Conservation (phyloP, 1,139 yeast species). For the Kodamaea sp. region DNA sequence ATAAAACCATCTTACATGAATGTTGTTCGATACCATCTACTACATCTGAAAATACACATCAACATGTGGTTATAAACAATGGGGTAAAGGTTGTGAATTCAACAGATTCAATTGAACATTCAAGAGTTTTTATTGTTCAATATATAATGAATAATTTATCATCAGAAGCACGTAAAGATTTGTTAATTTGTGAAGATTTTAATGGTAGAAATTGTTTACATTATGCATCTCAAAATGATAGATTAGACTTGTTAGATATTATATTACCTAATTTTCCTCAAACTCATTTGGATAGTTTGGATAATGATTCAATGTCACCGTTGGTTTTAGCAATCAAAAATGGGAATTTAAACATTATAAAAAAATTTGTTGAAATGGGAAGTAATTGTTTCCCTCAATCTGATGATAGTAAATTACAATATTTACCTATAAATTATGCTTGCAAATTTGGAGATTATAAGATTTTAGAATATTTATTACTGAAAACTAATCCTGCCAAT, state of each 20-base stretch:
- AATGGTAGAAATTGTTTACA: conserved; percentile 85
- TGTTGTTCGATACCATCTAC: conserved; percentile 42
- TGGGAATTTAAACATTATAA: conserved; percentile 55
- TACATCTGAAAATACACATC: conserved; percentile 30
- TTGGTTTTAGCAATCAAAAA: conserved; percentile 73
- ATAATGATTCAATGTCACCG: conserved; percentile 77
- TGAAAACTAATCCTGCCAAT: conserved; percentile 25
- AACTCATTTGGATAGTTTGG: conserved; percentile 48
- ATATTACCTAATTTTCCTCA: conserved; percentile 40
- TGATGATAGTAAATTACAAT: conserved; percentile 50
- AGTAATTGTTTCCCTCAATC: conserved; percentile 55
- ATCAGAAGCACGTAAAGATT: conserved; percentile 16
- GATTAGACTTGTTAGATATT: conserved; percentile 51
- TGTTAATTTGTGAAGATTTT: conserved; percentile 48
- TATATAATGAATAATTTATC: conserved; percentile 28
- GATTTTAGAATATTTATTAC: conserved; percentile 59
- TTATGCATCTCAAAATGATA: conserved; percentile 74
- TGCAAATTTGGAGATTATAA: conserved; percentile 79
- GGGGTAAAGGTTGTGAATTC: conserved; percentile 45
- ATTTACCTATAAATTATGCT: conserved; percentile 84
- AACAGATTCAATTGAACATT: conserved; percentile 41
- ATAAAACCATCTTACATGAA: conserved; percentile 41
- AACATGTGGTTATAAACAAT: conserved; percentile 38
- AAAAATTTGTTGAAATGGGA: conserved; percentile 41
- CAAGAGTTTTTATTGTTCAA: conserved; percentile 38